Evolutionary conservation across 805 yeast genomes (phyloP).

Genomic region (Teunomyces panamensis): DNA sequence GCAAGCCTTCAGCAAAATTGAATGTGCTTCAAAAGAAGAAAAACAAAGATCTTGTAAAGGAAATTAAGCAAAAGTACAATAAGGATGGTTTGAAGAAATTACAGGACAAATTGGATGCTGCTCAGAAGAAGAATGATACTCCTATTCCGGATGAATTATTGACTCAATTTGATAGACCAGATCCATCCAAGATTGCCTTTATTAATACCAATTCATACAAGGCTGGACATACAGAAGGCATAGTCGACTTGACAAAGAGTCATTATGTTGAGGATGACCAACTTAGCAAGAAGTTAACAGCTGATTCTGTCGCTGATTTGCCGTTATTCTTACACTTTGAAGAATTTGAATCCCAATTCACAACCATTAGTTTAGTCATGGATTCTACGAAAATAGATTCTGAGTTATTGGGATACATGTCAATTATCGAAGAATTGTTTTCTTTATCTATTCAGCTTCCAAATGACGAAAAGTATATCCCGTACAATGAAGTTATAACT

Average conservation of each 20-base stretch:
- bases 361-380: conserved; percentile 61
- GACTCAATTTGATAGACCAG: conserved; percentile 63
- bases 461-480: conserved; percentile 50
- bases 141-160: conserved; percentile 73
- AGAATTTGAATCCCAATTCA: conserved; percentile 74
- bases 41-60: conserved; percentile 46
- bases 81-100: conserved; percentile 56
- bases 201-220: conserved; percentile 65
- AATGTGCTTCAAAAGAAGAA: conserved; percentile 52
- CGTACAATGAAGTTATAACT: conserved; percentile 76
- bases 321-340: conserved; percentile 79
- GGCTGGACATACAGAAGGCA: conserved; percentile 46
- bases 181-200: conserved; percentile 70
- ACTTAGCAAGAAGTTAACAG: conserved; percentile 13
- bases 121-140: conserved; percentile 65
- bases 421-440: conserved; percentile 62
- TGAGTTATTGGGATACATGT: conserved; percentile 59
- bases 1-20: conserved; percentile 64
- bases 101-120: conserved; percentile 51
- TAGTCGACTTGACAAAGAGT: conserved; percentile 15
- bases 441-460: conserved; percentile 66
- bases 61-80: conserved; percentile 54
- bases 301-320: conserved; percentile 39
- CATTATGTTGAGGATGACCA: conserved; percentile 26
- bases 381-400: conserved; percentile 53